These are phyloP conservation scores for Skeletonema marinoi DNA, from an alignment of 108 stramenopile genomes.

Conservation along the genomic window DNA sequence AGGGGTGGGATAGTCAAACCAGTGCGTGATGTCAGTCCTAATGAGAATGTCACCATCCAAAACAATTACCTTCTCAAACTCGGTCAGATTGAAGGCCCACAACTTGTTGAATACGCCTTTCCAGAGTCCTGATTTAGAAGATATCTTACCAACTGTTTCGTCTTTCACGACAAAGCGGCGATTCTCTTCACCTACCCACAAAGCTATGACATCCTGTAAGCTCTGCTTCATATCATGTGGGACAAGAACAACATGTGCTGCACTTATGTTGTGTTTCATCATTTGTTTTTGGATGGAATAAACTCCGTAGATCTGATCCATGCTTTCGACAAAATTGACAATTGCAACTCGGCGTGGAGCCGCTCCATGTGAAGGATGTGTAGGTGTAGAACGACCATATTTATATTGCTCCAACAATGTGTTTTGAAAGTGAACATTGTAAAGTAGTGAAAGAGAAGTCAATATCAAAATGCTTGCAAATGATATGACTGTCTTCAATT, in stretches of 20 bases:
- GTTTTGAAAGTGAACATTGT: too few species aligned
- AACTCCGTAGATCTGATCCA: slow-evolving; percentile 27
- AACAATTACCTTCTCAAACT: slow-evolving; percentile 32
- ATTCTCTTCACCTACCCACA: slow-evolving; percentile 30
- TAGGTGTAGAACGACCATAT: too few species aligned
- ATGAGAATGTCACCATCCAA: slow-evolving; percentile 32
- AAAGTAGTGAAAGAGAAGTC: too few species aligned
- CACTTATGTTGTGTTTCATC: slow-evolving; percentile 15
- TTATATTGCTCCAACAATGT: too few species aligned
- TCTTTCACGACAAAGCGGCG: slow-evolving; percentile 1
- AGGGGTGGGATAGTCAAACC: slow-evolving; percentile 31
- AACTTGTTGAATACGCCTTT: slow-evolving; percentile 25
- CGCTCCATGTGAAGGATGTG: neutral
- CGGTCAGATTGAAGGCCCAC: slow-evolving; percentile 34
- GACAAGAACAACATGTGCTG: slow-evolving; percentile 14
- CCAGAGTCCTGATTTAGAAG: slow-evolving; percentile 4
- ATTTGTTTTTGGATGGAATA: slow-evolving; percentile 33
- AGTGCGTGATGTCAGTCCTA: slow-evolving; percentile 31
- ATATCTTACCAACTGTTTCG: neutral
- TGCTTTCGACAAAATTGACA: neutral
- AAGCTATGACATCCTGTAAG: neutral
- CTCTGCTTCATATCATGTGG: neutral
- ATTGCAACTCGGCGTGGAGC: neutral
- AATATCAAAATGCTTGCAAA: too few species aligned
- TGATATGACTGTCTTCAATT: too few species aligned